Evolutionary conservation across 441 rosid species (phyloP).

Genomic region (Breynia disticha): DNA sequence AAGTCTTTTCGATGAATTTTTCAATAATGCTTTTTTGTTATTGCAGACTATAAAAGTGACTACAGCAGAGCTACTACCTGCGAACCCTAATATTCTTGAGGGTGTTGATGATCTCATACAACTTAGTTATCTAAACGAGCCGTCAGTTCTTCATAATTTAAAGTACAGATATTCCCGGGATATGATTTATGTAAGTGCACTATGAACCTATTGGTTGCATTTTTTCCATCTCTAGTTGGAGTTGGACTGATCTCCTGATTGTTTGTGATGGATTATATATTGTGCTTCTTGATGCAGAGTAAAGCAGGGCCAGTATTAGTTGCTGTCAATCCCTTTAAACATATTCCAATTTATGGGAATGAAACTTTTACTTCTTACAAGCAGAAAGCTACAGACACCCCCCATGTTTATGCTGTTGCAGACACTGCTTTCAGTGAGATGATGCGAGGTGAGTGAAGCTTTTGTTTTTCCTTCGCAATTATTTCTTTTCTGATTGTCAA

Average conservation of each 20-base stretch:
- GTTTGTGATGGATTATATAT: conserved; percentile 11
- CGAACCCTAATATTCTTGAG: conserved; percentile 84
- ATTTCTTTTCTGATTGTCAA: conserved; percentile 18
- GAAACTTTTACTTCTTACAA: conserved; percentile 46
- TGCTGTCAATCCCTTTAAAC: conserved; percentile 84
- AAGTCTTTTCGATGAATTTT: conserved; percentile 8
- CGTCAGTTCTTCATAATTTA: conserved; percentile 83
- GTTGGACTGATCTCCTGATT: conserved; percentile 10
- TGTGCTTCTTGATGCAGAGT: conserved; percentile 40
- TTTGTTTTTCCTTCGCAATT: conserved; percentile 4
- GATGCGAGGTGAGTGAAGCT: conserved; percentile 66
- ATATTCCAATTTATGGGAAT: conserved; percentile 51
- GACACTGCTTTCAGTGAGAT: conserved; percentile 76
- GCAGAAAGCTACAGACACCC: conserved; percentile 52
- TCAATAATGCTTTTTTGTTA: conserved; percentile 19
- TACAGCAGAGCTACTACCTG: conserved; percentile 69
- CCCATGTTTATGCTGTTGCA: conserved; percentile 83
- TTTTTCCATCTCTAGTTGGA: conserved; percentile 5
- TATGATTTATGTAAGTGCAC: conserved; percentile 69
- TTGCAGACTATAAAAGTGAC: conserved; percentile 67
- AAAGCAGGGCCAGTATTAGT: conserved; percentile 92
- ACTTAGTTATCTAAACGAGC: conserved; percentile 95
- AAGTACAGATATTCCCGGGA: conserved; percentile 62
- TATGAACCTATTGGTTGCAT: conserved; percentile 5
- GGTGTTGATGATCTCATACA: conserved; percentile 90